Percentiles rank a stretch among this genome's conserved stretches.
These are phyloP conservation scores for Tuctoria greenei DNA, from an alignment of 176 grass and related monocot species.

Conservation along the genomic window DNA sequence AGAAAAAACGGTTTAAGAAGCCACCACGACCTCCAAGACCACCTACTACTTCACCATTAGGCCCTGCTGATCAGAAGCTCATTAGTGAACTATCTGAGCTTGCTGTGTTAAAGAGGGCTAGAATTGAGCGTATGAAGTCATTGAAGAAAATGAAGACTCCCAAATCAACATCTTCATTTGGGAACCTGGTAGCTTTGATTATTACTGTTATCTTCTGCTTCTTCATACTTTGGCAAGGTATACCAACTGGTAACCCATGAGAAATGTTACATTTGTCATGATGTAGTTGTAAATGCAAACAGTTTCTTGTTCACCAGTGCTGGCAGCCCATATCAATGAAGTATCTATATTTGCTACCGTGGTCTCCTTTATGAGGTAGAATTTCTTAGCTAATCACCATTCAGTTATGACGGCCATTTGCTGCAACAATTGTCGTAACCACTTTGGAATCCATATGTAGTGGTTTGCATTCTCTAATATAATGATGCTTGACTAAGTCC, in stretches of 20 bases:
- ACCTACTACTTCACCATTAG: slow-evolving; percentile 26
- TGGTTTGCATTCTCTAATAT: background rate
- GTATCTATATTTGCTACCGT: background rate
- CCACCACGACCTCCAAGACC: slow-evolving; percentile 67
- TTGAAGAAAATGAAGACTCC: slow-evolving; percentile 71
- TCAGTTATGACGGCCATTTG: background rate
- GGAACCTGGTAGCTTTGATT: slow-evolving; percentile 63
- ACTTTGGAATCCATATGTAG: background rate
- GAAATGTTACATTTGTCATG: slow-evolving; percentile 4
- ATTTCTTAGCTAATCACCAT: background rate
- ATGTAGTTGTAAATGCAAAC: background rate
- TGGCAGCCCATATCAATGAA: slow-evolving; percentile 10
- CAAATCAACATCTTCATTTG: slow-evolving; percentile 45
- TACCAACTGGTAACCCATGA: slow-evolving; percentile 8
- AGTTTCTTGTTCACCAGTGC: background rate
- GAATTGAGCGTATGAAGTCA: slow-evolving; percentile 69
- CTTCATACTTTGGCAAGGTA: slow-evolving; percentile 86
- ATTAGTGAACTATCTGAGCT: slow-evolving; percentile 73
- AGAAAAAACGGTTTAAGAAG: slow-evolving; percentile 63
- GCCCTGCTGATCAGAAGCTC: slow-evolving; percentile 64
- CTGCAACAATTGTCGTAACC: background rate
- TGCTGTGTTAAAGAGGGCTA: slow-evolving; percentile 60
- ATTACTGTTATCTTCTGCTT: slow-evolving; percentile 72
- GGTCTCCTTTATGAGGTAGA: background rate
- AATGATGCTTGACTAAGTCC: background rate